Percentiles rank a stretch among this genome's conserved stretches.
phyloP scores from a whole-genome alignment of 148 eudicot genomes.

The Bassia scoparia region DNA sequence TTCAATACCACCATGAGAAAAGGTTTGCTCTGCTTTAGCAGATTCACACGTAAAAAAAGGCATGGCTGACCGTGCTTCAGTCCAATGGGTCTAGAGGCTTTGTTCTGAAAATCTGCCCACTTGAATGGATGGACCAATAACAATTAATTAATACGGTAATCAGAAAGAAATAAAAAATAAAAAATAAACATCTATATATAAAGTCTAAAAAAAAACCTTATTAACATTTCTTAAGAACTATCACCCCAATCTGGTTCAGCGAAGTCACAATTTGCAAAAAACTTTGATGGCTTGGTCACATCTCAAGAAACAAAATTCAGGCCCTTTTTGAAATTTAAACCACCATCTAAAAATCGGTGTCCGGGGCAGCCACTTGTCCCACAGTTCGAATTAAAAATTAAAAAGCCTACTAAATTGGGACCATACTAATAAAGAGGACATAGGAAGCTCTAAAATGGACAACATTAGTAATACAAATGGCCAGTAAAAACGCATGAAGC shows the following conservation, averaged over 20 bases:
- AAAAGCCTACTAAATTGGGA: not conserved
- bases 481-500: not conserved
- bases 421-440: not conserved
- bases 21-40: not conserved
- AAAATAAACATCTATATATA: too few relatives aligned
- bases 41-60: not conserved
- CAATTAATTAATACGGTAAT: too few relatives aligned
- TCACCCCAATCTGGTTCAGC: too few relatives aligned
- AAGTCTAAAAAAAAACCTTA: too few relatives aligned
- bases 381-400: too few relatives aligned
- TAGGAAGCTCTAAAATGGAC: not conserved
- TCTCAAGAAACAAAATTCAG: not conserved
- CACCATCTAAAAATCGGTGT: not conserved
- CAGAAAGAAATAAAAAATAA: too few relatives aligned
- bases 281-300: too few relatives aligned
- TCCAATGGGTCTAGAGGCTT: not conserved
- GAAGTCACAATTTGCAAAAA: too few relatives aligned
- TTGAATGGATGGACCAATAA: not conserved
- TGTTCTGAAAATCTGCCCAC: not conserved
- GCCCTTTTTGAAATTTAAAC: not conserved
- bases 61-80: not conserved
- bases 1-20: not conserved
- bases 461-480: not conserved
- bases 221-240: not conserved
- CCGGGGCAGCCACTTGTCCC: not conserved